Base-by-base conservation (phyloP, 139 green algal species). In the Chlorella sp. region DNA sequence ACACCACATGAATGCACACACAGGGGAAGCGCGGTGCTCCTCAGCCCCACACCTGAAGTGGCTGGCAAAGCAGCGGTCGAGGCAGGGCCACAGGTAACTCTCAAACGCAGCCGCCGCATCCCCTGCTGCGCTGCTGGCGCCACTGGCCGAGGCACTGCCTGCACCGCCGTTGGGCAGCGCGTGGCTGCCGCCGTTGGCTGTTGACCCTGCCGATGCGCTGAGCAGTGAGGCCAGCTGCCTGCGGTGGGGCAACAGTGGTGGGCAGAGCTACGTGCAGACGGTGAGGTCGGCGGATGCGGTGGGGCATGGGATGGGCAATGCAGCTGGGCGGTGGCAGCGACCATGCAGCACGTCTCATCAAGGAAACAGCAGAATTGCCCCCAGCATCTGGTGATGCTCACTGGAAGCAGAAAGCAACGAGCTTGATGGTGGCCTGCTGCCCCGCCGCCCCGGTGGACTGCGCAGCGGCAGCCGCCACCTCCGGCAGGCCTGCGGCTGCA, bases 401-500 rank as follows among this genome's bases (percentile, higher is more conserved):
- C 81, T 80, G 80, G 81, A 86, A 86, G 81, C 67, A 78, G 26
- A 51, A 80, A 56, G 89, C 84, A 0, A 81, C 80, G 25, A 92
- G 89, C 80, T 84, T 86, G 68, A 85, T 86, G 56, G 69, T 68
- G 36, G 70, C 56, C 69, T 80, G 81, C 39, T 86, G 69, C 23
- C 70, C 70, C 1, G 55, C 28, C 3, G 51, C 5, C 1, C 63
- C 63, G 6, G 63, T 38, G 15, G 28, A 30, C 28, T 60, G 34
- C 13, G 51, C 51, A 0, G 89, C 87, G 4, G 83, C 85, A 26
- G 87, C 78, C 62, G 92, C 44, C 7, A 91, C 82, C 20, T 79
- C 83, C 0, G 62, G 34, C 65, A 93, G 76, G 1, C 90, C 90
- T 26, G 71, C 44, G 11, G 91, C 74, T 2, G 90, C 90, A n/a